Percentiles rank a stretch among this genome's conserved stretches.
These are phyloP conservation scores for Scenedesmus sp. DNA, from an alignment of 163 green algal species.

Conservation along the genomic window DNA sequence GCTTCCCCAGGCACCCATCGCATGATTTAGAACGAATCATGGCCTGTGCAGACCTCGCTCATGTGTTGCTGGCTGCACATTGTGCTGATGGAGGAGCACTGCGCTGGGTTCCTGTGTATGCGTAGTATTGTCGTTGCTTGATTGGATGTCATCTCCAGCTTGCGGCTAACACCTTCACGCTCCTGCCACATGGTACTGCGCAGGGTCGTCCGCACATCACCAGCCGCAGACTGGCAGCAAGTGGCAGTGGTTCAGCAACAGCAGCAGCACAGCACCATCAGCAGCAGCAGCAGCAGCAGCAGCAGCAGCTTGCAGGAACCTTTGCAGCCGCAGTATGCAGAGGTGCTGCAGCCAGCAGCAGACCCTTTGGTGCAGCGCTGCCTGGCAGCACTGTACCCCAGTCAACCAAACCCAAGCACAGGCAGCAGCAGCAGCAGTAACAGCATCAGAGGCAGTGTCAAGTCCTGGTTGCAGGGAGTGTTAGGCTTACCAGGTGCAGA, in stretches of 20 bases:
- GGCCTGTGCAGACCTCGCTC: too few relatives aligned
- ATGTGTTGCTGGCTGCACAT: too few relatives aligned
- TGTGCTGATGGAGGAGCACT: too few relatives aligned
- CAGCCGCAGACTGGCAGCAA: slow-evolving; percentile 70
- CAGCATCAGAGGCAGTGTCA: not conserved
- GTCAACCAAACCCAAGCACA: not conserved
- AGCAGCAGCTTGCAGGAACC: slow-evolving; percentile 7
- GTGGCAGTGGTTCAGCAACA: slow-evolving; percentile 59
- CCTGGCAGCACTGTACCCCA: slow-evolving; percentile 43
- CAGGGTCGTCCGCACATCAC: slow-evolving; percentile 59
- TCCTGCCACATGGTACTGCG: not conserved
- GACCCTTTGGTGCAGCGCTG: slow-evolving; percentile 72
- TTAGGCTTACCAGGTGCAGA: not conserved
- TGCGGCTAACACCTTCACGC: too few relatives aligned
- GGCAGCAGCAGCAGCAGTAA: slow-evolving; percentile 10
- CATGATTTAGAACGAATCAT: too few relatives aligned
- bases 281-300: slow-evolving; percentile 26
- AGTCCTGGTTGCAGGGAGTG: slow-evolving; percentile 4
- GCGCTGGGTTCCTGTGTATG: too few relatives aligned
- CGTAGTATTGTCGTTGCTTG: too few relatives aligned
- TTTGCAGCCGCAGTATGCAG: not conserved
- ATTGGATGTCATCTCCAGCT: too few relatives aligned
- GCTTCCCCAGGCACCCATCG: too few relatives aligned
- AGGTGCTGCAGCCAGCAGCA: slow-evolving; percentile 64
- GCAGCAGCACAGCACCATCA: not conserved